Base-by-base conservation (phyloP, 768 basidiomycete species). In the Agrocybe praecox region DNA sequence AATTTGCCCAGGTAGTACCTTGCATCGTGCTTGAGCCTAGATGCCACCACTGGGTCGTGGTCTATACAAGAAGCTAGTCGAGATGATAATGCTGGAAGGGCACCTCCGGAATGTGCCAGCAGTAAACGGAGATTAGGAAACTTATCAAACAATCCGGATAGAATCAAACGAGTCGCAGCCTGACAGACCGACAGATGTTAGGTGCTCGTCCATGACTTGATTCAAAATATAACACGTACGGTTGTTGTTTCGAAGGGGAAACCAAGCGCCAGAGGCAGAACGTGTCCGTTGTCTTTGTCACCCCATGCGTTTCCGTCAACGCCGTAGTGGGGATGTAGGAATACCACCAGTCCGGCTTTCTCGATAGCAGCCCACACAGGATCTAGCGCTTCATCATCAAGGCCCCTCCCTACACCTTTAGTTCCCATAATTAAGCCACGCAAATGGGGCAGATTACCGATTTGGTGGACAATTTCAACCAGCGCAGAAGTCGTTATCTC, bases 211-310 rank as follows among this genome's bases (percentile, higher is more conserved):
- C 32, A 54, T 26, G 19, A 50, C 24, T 51, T 49, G 17, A 44
- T n/a, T 32, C n/a, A 40, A 18, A 29, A 29, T 40, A 51, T 18
- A 44, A n/a, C 34, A 76, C 89, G 68, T 62, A 92, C 92, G 29
- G 85, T 86, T 4, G 94, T 94, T 17, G 93, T 95, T 74, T 95
- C 94, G 64, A 95, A 89, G 2, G 93, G 93, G 72, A 96, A 95
- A 1, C 94, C 93, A 15, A 94, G 79, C 0, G 92, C 90, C 50
- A 95, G 81, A 2, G 92, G 89, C 24, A 96, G 82, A 36, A 94
- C 94, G 61, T 95, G 94, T 0, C 94, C 94, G 62, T 95, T 94
- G 42, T 86, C 81, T 57, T 77, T 83, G 53, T 85, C 80, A 1
- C 92, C 92, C 81, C 90, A 95, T 3, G 83, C 84, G 45, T 80